Conservation (phyloP, 83 land plant genomes). For the Isoetes engelmannii region DNA sequence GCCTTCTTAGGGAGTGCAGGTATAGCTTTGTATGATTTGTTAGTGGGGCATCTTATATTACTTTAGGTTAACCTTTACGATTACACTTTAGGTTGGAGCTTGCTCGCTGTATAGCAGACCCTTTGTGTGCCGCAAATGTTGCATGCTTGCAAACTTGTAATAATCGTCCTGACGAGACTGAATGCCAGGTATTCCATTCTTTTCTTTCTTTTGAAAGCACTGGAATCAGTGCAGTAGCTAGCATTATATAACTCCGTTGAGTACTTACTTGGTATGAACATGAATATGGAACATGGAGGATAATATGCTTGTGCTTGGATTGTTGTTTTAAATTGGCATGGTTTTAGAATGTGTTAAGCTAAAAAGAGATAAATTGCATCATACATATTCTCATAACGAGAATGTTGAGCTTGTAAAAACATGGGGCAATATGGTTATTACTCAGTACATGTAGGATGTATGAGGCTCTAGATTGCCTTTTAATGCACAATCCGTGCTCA, state of each 20-base stretch:
- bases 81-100: slow-evolving; percentile 54
- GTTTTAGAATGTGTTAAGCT: no score
- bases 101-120: slow-evolving; percentile 82
- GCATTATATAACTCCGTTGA: background rate
- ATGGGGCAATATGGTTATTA: no score
- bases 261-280: background rate
- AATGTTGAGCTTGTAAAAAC: no score
- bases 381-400: no score
- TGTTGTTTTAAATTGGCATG: no score
- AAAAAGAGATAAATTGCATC: no score
- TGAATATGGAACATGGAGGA: background rate
- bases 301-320: no score
- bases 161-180: slow-evolving; percentile 91
- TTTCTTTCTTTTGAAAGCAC: background rate
- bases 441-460: no score
- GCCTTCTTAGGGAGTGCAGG: slow-evolving; percentile 1
- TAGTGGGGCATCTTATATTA: background rate
- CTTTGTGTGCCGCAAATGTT: slow-evolving; percentile 90
- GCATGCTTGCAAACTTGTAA: slow-evolving; percentile 97
- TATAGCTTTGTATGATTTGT: background rate
- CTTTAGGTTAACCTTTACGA: background rate
- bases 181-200: slow-evolving; percentile 66
- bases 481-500: background rate
- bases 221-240: background rate
- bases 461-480: no score